Evolutionary conservation across 2,329 filamentous ascomycete genomes (phyloP).

Genomic region (Colletotrichum neosansevieriae): DNA sequence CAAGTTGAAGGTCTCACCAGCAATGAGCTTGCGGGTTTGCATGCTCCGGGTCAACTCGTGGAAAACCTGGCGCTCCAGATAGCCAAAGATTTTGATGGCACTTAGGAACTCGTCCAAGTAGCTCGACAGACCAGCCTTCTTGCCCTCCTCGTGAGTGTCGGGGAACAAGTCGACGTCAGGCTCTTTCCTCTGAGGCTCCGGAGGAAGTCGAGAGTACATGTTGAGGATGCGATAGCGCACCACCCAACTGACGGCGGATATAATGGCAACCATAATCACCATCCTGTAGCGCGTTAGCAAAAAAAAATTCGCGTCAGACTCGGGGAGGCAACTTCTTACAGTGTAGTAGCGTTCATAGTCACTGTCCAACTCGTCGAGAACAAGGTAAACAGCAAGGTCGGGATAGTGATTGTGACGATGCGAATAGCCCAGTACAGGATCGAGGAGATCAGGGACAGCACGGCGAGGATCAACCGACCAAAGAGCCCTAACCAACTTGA

Average conservation of each 20-base stretch:
- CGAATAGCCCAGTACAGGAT: slow-evolving; percentile 84
- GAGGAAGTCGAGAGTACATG: slow-evolving; percentile 94
- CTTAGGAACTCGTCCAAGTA: slow-evolving; percentile 98
- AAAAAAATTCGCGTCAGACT: slow-evolving; percentile 14
- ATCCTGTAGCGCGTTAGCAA: slow-evolving; percentile 62
- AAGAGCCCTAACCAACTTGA: slow-evolving; percentile 70
- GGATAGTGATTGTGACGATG: slow-evolving; percentile 88
- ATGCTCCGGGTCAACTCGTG: slow-evolving; percentile 97
- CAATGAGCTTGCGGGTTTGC: slow-evolving; percentile 97
- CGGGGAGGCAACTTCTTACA: slow-evolving; percentile 68
- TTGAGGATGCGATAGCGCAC: slow-evolving; percentile 96
- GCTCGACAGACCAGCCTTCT: slow-evolving; percentile 92
- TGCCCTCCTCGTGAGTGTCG: slow-evolving; percentile 88
- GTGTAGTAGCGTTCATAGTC: slow-evolving; percentile 97
- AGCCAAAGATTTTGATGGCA: slow-evolving; percentile 99
- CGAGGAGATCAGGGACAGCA: slow-evolving; percentile 68
- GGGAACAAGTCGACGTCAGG: slow-evolving; percentile 96
- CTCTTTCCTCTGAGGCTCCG: slow-evolving; percentile 95
- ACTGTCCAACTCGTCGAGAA: slow-evolving; percentile 95
- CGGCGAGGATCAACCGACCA: slow-evolving; percentile 65
- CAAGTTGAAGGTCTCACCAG: slow-evolving; percentile 92
- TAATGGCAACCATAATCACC: slow-evolving; percentile 79
- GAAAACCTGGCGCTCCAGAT: slow-evolving; percentile 94
- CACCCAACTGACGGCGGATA: slow-evolving; percentile 92
- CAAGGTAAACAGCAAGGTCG: slow-evolving; percentile 88